Evolutionary conservation across 2,329 filamentous ascomycete genomes (phyloP), one percentile per base, ranked within the genome.

Genomic region (Xylaria hypoxylon): DNA sequence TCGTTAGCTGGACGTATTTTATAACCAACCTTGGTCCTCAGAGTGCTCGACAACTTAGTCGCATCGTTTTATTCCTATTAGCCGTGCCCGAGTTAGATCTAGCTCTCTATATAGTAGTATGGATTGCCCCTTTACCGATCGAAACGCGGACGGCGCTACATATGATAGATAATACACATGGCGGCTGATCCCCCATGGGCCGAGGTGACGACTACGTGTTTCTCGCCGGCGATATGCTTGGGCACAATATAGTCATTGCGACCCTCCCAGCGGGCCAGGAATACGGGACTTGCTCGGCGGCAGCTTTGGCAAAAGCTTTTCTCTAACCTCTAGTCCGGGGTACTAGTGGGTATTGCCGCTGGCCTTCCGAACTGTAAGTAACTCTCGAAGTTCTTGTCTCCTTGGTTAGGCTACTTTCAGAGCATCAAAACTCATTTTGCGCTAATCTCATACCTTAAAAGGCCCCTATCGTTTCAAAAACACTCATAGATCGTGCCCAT

Each of bases 151-250:
- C 52, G 4, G 65, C 65, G 22, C 13, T 58, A 0, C 13, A n/a
- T 6, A 64, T 65, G 61, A 33, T 68, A 33, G 65, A 68, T 13
- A 33, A 56, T 26, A 24, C 5, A 8, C 65, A 65, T 7, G 19
- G 60, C 10, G 60, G 59, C 24, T 26, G 51, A 40, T 64, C 53
- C 35, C 35, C 17, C 11, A 61, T 60, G 51, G 15, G n/a, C 11
- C 51, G 55, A 13, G 61, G 55, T 5, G 56, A 67, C n/a, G 56
- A 60, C 24, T 64, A 67, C 6, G 51, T 63, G 3, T 67, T 51
- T 31, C 45, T 13, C 1, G 56, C 55, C 13, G 65, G 65, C 19
- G 60, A 63, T 1, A 48, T 64, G 17, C 31, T 42, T 17, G 57
- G 61, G 6, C 57, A 64, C 17, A 64, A 67, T 19, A 31, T 61